Conservation (phyloP, 345 rosid species). For the Kernera saxatilis region DNA sequence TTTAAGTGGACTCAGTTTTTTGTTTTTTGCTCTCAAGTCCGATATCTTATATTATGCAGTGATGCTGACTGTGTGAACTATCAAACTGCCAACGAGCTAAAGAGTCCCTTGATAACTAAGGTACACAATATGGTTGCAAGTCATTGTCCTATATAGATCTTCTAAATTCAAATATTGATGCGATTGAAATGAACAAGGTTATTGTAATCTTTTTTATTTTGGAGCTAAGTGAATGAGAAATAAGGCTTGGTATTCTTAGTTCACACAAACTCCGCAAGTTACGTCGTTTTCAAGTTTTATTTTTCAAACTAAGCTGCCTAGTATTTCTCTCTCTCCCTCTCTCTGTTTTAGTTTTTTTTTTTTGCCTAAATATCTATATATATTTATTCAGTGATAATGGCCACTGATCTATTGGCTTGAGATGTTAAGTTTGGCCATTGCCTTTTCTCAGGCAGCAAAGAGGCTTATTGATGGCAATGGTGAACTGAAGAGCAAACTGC, state of each 20-base stretch:
- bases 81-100: slow-evolving; percentile 47
- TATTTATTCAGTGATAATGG: background rate
- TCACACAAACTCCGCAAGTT: background rate
- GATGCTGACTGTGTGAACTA: slow-evolving; percentile 56
- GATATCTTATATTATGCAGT: slow-evolving; percentile 35
- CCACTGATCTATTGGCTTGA: background rate
- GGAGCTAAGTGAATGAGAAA: background rate
- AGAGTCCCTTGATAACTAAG: slow-evolving; percentile 72
- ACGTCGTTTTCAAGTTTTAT: too few relatives aligned
- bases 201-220: background rate
- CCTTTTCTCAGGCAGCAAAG: slow-evolving; percentile 66
- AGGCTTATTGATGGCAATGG: slow-evolving; percentile 59
- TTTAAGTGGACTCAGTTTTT: background rate
- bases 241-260: background rate
- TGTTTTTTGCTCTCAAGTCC: background rate
- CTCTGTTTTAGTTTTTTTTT: background rate
- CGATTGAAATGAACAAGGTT: background rate
- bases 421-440: background rate
- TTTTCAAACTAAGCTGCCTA: background rate
- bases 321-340: background rate
- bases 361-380: background rate
- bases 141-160: background rate
- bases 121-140: slow-evolving; percentile 29
- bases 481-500: slow-evolving; percentile 57
- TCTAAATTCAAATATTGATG: background rate